Percentiles rank a stretch among this genome's conserved stretches.
phyloP scores from a whole-genome alignment of 768 basidiomycete genomes.

The Mycena galericulata region DNA sequence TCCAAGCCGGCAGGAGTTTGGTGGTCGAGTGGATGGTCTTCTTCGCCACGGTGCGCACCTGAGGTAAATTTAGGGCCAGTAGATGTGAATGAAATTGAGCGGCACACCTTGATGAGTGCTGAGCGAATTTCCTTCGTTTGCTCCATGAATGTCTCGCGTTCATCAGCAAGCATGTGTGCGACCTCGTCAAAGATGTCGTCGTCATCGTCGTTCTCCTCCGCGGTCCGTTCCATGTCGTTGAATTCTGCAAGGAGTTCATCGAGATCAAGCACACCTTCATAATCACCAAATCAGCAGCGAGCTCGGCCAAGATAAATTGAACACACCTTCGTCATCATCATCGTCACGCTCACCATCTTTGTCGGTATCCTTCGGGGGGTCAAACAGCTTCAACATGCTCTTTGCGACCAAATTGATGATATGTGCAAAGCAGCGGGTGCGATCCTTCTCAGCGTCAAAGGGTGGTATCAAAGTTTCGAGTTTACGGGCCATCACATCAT shows the following conservation, averaged over 20 bases:
- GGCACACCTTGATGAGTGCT: slow-evolving; percentile 48
- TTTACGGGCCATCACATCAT: slow-evolving; percentile 48
- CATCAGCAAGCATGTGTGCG: slow-evolving; percentile 21
- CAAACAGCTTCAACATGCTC: slow-evolving; percentile 46
- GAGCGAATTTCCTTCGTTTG: slow-evolving; percentile 38
- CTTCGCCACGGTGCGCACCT: slow-evolving; percentile 35
- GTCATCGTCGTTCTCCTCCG: slow-evolving; percentile 35
- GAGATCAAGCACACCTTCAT: slow-evolving; percentile 25
- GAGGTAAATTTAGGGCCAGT: slow-evolving; percentile 18
- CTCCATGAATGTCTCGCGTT: slow-evolving; percentile 34
- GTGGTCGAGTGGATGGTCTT: slow-evolving; percentile 34
- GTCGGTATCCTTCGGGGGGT: slow-evolving; percentile 37
- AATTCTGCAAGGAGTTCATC: slow-evolving; percentile 26
- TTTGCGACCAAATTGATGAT: slow-evolving; percentile 52
- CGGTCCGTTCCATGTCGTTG: slow-evolving; percentile 25
- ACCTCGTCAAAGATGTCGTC: slow-evolving; percentile 42
- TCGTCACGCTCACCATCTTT: slow-evolving; percentile 15
- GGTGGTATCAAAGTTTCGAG: slow-evolving; percentile 36
- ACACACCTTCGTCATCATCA: slow-evolving; percentile 12
- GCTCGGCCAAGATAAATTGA: too few relatives aligned
- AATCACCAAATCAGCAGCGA: too few relatives aligned
- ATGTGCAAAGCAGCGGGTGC: slow-evolving; percentile 52
- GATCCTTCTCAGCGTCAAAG: slow-evolving; percentile 42
- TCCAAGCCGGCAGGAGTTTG: slow-evolving; percentile 38
- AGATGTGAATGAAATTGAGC: slow-evolving; percentile 14